A percentile compares a stretch with the other conserved stretches of the same genome.
phyloP scores from a whole-genome alignment of 768 basidiomycete species.

The Serendipita sp. region DNA sequence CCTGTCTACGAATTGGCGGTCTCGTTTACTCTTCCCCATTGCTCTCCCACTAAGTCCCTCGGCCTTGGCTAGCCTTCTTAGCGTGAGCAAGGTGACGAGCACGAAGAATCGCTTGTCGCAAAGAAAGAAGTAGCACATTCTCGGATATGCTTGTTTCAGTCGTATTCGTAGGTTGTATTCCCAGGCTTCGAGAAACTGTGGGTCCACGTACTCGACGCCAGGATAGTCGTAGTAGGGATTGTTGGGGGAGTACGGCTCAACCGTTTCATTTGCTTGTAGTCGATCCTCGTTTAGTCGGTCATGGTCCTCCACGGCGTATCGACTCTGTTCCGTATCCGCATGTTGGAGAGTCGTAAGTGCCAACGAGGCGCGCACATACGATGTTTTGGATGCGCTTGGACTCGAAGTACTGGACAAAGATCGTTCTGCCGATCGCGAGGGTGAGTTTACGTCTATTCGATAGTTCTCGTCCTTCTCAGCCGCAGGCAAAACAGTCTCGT shows the following conservation, averaged over 20 bases:
- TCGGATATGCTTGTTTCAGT: conserved; percentile 4
- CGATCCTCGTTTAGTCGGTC: conserved; percentile 8
- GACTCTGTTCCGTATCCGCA: neutral
- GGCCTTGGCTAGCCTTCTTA: neutral
- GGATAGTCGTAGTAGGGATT: neutral
- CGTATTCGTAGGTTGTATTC: neutral
- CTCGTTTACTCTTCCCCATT: neutral
- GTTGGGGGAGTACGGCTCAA: conserved; percentile 21
- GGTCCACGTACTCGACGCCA: neutral
- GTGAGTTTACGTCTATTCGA: neutral
- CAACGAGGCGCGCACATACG: neutral
- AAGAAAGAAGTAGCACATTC: conserved; percentile 2
- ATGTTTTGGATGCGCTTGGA: neutral
- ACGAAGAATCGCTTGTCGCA: conserved; percentile 3
- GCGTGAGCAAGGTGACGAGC: neutral
- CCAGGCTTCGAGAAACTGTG: neutral
- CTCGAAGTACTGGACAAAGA: neutral
- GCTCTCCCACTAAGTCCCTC: neutral
- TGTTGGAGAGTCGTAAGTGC: neutral
- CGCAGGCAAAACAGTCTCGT: neutral
- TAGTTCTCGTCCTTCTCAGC: neutral
- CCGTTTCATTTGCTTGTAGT: conserved; percentile 36
- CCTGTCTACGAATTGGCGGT: neutral
- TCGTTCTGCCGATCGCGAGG: neutral
- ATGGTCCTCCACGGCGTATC: neutral